Base-by-base conservation (phyloP, 2,329 filamentous ascomycete species). In the Aspergillus udagawae region DNA sequence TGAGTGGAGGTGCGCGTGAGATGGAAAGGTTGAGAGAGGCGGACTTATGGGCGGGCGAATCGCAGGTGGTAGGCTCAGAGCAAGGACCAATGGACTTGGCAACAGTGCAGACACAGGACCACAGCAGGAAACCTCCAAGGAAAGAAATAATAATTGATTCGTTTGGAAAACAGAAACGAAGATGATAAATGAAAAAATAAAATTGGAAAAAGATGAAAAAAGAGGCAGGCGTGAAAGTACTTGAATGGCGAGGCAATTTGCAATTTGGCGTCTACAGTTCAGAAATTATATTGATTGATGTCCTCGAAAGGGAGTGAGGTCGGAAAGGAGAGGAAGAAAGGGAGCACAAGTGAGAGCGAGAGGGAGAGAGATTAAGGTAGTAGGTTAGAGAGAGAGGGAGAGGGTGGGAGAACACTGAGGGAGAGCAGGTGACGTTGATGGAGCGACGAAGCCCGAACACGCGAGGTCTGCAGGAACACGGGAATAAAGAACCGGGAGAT, bases 21-120 rank as follows among this genome's bases (percentile, higher is more conserved):
- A 72, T 67, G 32, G 68, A 70, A 70, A 68, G 66, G 66, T 66
- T 66, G 65, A 68, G 65, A 66, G 65, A 44, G 44, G 63, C 60
- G 59, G 61, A 62, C 55, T 61, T 59, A 53, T 53, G 59, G 63
- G 56, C 57, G 62, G 60, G 58, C 61, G 62, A 68, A 67, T 64
- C 60, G 64, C 51, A 65, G 59, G 53, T 48, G 60, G 58, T 56
- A 63, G 64, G 58, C 58, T 68, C 54, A 64, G 55, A 63, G 57
- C 61, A 60, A 65, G 56, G 59, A 59, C 63, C 63, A 66, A 65
- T 62, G 54, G 61, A 59, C 50, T 59, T 64, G 56, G 55, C 70
- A 73, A 73, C 68, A 68, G 65, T 61, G 58, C 63, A 66, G 60
- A 64, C 59, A 61, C 63, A 63, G 62, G 58, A 63, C 55, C 55